Evolutionary conservation across 768 basidiomycete species (phyloP).

Genomic region (Agrocybe pediades): DNA sequence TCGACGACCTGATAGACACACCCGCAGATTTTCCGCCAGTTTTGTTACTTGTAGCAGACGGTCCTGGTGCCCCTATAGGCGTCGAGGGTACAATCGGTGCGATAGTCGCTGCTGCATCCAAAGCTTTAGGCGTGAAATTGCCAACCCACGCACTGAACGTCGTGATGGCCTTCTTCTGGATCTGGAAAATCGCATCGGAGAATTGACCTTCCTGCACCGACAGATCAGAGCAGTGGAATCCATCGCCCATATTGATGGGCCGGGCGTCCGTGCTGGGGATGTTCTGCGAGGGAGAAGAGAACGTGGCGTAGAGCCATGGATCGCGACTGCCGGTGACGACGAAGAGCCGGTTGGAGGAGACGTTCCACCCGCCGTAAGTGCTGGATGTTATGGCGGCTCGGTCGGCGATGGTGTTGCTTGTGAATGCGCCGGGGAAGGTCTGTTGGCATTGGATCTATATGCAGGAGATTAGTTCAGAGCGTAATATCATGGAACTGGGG

Average conservation of each 20-base stretch:
- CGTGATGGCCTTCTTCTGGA: not conserved
- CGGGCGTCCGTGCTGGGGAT: conserved; percentile 49
- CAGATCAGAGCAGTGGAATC: conserved; percentile 70
- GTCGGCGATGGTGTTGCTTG: conserved; percentile 32
- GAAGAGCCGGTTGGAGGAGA: conserved; percentile 56
- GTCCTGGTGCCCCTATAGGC: too few species aligned
- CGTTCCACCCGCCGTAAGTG: conserved; percentile 62
- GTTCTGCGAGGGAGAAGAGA: conserved; percentile 53
- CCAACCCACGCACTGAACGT: not conserved
- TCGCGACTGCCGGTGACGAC: conserved; percentile 70
- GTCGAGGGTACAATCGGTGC: not conserved
- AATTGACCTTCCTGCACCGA: not conserved
- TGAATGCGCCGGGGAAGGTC: conserved; percentile 64
- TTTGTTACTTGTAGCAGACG: too few species aligned
- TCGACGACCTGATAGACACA: too few species aligned
- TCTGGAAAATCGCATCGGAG: not conserved
- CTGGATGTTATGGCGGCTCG: conserved; percentile 34
- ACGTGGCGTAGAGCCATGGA: conserved; percentile 69
- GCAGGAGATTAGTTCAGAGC: not conserved
- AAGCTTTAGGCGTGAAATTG: not conserved
- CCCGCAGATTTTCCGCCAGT: too few species aligned
- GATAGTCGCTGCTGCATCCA: not conserved
- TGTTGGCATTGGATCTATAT: conserved; percentile 62
- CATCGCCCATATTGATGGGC: conserved; percentile 57
- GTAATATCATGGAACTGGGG: not conserved